Base-by-base conservation (phyloP, 345 rosid genomes). In the Aquilaria malaccensis region DNA sequence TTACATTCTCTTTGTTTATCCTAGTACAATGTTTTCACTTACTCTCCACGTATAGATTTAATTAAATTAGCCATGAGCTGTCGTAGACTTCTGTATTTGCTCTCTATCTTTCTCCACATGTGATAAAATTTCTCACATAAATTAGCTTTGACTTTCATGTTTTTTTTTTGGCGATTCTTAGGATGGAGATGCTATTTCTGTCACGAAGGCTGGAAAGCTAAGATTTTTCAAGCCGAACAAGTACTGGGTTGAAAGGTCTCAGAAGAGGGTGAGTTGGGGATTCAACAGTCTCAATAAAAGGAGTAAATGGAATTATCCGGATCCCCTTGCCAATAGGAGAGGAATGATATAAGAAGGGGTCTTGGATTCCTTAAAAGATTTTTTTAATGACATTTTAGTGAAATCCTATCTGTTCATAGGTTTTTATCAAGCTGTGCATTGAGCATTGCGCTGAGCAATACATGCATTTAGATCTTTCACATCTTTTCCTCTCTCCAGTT, bases 161-260 rank as follows among this genome's bases (percentile, higher is more conserved):
- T 11, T 15, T 5, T 4, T 47, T 9, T 46, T 9, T n/a, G 0
- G 37, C 31, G 22, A 33, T 13, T 61, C 55, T 52, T 76, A 91
- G 96, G 92, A 88, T 52, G 58, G 68, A 63, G 95, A 89, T 77
- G 72, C 75, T 45, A 81, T 92, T 62, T 73, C 84, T 57, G 96
- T 82, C 13, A 74, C 74, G 69, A 86, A 80, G 70, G 89, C 91
- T 45, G 98, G 98, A 63, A 85, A 80, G 63, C 76, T 92, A 48
- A 78, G 76, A 68, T 82, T 79, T 74, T 76, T 86, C 0, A 92
- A 79, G 77, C 96, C 86, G 33, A 84, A 81, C 70, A 87, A 84
- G 68, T 87, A 82, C 45, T 84, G 95, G 95, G 79, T 84, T 15
- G 89, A 92, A 75, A 80, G 72, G 74, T 89, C 95, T 43, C 95